Percentiles rank a stretch among this genome's conserved stretches.
Evolutionary conservation across 2,329 filamentous ascomycete species (phyloP).

Genomic region (Colletotrichum coccodes): DNA sequence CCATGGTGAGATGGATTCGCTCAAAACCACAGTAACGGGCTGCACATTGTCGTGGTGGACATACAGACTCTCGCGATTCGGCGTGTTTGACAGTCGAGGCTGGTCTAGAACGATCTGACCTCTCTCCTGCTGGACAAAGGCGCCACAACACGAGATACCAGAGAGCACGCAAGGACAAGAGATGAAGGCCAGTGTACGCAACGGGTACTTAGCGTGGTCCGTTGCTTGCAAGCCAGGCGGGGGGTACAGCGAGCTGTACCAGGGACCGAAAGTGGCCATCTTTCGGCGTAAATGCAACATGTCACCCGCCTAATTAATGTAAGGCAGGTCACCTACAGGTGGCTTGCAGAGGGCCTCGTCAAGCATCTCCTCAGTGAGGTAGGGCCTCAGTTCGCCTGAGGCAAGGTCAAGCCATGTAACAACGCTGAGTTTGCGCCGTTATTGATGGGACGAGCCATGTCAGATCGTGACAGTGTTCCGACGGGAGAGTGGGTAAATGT

Average conservation of each 20-base stretch:
- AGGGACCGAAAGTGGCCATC: not conserved
- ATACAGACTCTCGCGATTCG: not conserved
- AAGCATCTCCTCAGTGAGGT: too few relatives aligned
- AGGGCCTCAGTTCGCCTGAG: not conserved
- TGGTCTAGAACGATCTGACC: not conserved
- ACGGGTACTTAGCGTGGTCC: constrained; percentile 2
- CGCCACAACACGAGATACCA: not conserved
- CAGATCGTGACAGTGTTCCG: constrained; percentile 6
- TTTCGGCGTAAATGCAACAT: not conserved
- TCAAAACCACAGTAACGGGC: not conserved
- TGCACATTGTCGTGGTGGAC: not conserved
- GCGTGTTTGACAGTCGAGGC: not conserved
- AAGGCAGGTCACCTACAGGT: too few relatives aligned
- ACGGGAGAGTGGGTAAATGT: not conserved
- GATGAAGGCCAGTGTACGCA: not conserved
- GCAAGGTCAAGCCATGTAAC: not conserved
- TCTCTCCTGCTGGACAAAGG: not conserved
- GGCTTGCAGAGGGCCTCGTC: too few relatives aligned
- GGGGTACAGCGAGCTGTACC: not conserved
- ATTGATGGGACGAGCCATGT: constrained; percentile 13
- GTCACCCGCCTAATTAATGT: too few relatives aligned
- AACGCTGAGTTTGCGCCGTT: not conserved
- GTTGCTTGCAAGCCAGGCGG: not conserved
- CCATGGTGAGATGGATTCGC: not conserved
- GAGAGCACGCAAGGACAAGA: not conserved